Conservation (phyloP, 2,329 filamentous ascomycete species). For the Ophiostoma triangulosporum region DNA sequence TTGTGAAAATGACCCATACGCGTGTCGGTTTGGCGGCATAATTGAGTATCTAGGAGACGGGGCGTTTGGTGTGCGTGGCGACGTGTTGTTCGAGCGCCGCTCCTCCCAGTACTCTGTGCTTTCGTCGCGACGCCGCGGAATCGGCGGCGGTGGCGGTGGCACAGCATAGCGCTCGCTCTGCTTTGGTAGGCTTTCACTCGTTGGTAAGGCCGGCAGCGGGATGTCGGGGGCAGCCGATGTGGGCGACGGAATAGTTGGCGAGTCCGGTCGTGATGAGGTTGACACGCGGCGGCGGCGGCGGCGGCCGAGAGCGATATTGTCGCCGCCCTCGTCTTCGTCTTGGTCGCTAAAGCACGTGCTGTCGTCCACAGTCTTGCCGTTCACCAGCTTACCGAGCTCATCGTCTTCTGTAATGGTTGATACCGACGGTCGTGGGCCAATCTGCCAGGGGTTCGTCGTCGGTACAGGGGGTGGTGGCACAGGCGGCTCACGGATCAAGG, state of each 20-base stretch:
- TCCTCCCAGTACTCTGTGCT: conserved; percentile 5
- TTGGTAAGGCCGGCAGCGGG: not conserved
- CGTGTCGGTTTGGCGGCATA: not conserved
- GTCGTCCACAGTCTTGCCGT: not conserved
- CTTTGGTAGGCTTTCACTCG: not conserved
- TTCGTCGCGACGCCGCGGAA: conserved; percentile 6
- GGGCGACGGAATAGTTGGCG: conserved; percentile 12
- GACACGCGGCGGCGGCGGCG: conserved; percentile 10
- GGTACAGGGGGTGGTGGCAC: conserved; percentile 10
- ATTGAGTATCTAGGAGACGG: not conserved
- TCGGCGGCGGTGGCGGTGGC: not conserved
- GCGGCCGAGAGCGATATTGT: conserved; percentile 3
- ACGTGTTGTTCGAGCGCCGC: not conserved
- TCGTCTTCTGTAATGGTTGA: conserved; percentile 11
- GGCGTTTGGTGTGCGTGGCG: not conserved
- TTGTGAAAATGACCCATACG: not conserved
- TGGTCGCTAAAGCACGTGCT: not conserved
- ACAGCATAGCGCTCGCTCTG: not conserved
- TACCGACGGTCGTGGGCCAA: conserved; percentile 10
- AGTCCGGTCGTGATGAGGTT: conserved; percentile 12
- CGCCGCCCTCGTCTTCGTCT: not conserved
- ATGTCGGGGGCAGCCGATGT: not conserved
- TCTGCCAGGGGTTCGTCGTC: conserved; percentile 13
- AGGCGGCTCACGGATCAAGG: conserved; percentile 3
- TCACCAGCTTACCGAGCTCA: conserved; percentile 2